These are phyloP conservation scores for Stemphylium vesicarium DNA, from an alignment of 2,329 filamentous ascomycete species.

Conservation along the genomic window DNA sequence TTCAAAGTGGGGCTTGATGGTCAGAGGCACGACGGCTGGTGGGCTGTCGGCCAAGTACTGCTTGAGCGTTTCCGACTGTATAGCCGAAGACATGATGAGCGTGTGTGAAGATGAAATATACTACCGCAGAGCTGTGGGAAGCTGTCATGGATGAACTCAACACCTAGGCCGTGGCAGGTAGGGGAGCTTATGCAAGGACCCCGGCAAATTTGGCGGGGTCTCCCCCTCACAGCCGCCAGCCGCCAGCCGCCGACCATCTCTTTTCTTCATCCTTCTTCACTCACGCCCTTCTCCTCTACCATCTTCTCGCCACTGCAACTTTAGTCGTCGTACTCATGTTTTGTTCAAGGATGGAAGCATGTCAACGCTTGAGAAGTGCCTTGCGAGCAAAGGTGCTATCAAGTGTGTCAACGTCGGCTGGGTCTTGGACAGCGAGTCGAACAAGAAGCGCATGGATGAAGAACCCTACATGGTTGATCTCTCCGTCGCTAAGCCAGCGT, in stretches of 20 bases:
- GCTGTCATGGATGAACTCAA: no score
- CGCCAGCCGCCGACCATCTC: no score
- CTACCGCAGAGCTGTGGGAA: no score
- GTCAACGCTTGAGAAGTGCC: slow-evolving; percentile 80
- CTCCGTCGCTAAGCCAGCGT: slow-evolving; percentile 25
- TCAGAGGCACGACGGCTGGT: slow-evolving; percentile 83
- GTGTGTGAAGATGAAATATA: background rate
- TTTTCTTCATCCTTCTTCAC: no score
- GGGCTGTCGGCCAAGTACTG: slow-evolving; percentile 93
- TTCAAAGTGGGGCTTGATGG: slow-evolving; percentile 93
- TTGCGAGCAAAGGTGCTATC: slow-evolving; percentile 73
- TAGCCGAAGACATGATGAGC: slow-evolving; percentile 37
- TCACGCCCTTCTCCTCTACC: no score
- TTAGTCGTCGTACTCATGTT: no score
- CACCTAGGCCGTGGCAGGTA: no score
- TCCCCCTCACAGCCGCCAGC: no score
- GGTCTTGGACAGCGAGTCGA: slow-evolving; percentile 70
- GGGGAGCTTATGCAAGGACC: no score
- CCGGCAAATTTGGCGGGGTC: no score
- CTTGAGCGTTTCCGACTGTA: slow-evolving; percentile 55
- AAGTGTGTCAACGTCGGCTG: slow-evolving; percentile 87
- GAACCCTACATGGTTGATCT: slow-evolving; percentile 41
- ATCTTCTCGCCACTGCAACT: no score
- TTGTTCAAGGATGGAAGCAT: slow-evolving; percentile 87
- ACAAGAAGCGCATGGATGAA: slow-evolving; percentile 45